A percentile compares a stretch with the other conserved stretches of the same genome.
Evolutionary conservation across 768 basidiomycete species (phyloP).

Genomic region (Mycena chlorophos): DNA sequence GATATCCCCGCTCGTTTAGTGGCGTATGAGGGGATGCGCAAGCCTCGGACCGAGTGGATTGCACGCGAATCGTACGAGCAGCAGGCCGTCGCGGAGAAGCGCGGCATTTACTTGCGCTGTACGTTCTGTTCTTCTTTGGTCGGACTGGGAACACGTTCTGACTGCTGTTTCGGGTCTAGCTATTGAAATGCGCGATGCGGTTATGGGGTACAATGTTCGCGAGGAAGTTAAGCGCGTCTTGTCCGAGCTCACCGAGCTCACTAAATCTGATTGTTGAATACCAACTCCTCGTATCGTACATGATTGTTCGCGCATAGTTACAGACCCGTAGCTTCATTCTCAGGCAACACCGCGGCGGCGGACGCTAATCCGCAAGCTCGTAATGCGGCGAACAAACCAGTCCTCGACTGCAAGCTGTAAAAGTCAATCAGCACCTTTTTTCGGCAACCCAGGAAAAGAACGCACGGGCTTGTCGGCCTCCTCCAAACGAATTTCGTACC

Average conservation of each 20-base stretch:
- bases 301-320: too few relatives aligned
- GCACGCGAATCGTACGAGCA: conserved; percentile 14
- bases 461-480: conserved; percentile 44
- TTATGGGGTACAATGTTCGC: conserved; percentile 15
- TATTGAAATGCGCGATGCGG: conserved; percentile 9
- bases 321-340: too few relatives aligned
- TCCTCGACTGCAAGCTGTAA: conserved; percentile 12
- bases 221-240: conserved; percentile 6
- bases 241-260: too few relatives aligned
- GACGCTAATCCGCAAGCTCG: too few relatives aligned
- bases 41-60: conserved; percentile 16
- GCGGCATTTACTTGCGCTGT: conserved; percentile 17
- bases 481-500: conserved; percentile 52
- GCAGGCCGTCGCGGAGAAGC: conserved; percentile 11
- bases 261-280: too few relatives aligned
- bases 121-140: too few relatives aligned
- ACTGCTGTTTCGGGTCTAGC: neutral
- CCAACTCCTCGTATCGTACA: too few relatives aligned
- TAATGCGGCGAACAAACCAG: conserved; percentile 22
- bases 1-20: conserved; percentile 1
- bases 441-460: neutral
- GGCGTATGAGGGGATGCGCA: conserved; percentile 14
- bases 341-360: too few relatives aligned
- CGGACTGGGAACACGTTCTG: too few relatives aligned
- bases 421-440: neutral